Percentiles rank a stretch among this genome's conserved stretches.
These are phyloP conservation scores for Cercospora janseana DNA, from an alignment of 2,329 filamentous ascomycete species.

Conservation along the genomic window DNA sequence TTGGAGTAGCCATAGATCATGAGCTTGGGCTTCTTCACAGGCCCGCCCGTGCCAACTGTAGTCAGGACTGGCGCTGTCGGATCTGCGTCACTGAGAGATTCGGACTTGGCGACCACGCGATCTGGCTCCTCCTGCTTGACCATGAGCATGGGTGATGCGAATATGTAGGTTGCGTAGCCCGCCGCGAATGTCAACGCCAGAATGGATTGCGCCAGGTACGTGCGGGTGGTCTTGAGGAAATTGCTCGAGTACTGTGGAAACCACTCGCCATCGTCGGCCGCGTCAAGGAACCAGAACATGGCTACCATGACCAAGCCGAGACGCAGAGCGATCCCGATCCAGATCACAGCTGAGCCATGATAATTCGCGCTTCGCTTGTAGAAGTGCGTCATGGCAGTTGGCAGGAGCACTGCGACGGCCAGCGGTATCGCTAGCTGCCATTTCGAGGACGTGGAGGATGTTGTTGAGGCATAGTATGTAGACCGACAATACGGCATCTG, in stretches of 20 bases:
- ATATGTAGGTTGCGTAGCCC: constrained; percentile 80
- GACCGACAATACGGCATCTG: constrained; percentile 97
- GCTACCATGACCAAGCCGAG: constrained; percentile 72
- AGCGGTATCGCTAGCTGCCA: constrained; percentile 87
- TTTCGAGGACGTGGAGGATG: constrained; percentile 84
- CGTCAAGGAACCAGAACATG: constrained; percentile 83
- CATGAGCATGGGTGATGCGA: constrained; percentile 78
- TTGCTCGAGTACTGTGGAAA: constrained; percentile 59
- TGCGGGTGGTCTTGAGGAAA: constrained; percentile 69
- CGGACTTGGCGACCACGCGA: constrained; percentile 28
- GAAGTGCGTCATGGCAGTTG: constrained; percentile 74
- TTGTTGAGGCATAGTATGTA: constrained; percentile 90
- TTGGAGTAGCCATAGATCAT: constrained; percentile 89
- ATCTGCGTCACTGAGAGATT: constrained; percentile 32
- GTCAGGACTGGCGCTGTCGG: constrained; percentile 40
- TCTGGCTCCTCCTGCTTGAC: constrained; percentile 53
- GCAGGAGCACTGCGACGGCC: constrained; percentile 67
- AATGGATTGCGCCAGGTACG: constrained; percentile 75
- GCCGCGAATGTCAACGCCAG: constrained; percentile 79
- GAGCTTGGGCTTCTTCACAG: constrained; percentile 38
- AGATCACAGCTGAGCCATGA: constrained; percentile 77
- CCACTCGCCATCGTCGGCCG: constrained; percentile 84
- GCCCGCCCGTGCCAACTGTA: constrained; percentile 33
- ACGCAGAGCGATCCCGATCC: constrained; percentile 79
- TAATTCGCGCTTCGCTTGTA: constrained; percentile 81